Percentiles rank a stretch among this genome's conserved stretches.
Conservation (phyloP, 2,329 filamentous ascomycete genomes). For the Scedosporium aurantiacum region DNA sequence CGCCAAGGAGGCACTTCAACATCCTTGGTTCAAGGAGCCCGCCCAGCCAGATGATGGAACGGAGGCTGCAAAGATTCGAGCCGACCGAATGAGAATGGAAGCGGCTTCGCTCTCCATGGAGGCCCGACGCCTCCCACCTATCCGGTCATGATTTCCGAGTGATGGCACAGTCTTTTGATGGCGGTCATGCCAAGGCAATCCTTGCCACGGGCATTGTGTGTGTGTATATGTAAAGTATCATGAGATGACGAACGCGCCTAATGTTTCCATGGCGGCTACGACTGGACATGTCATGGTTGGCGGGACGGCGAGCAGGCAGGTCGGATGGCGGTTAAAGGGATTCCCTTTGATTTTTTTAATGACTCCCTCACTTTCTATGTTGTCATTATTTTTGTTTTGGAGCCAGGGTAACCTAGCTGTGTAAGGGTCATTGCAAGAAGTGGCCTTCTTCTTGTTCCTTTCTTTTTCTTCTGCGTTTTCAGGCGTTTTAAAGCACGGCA, state of each 20-base stretch:
- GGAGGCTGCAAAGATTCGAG: slow-evolving; percentile 53
- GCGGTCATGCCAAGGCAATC: neutral
- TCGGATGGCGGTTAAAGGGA: neutral
- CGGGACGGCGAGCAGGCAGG: neutral
- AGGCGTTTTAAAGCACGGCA: neutral
- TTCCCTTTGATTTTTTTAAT: neutral
- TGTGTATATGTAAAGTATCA: neutral
- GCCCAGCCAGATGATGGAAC: slow-evolving; percentile 55
- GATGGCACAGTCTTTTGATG: neutral
- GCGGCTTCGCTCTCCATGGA: slow-evolving; percentile 18
- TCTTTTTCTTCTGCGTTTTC: neutral
- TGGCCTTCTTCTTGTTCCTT: neutral
- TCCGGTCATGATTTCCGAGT: neutral
- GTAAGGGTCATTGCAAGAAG: neutral
- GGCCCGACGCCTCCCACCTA: slow-evolving; percentile 2
- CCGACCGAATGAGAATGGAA: slow-evolving; percentile 36
- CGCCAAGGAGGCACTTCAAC: slow-evolving; percentile 53
- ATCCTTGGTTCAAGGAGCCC: slow-evolving; percentile 57
- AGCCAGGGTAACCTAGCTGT: neutral
- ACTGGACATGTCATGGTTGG: neutral
- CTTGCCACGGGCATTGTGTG: neutral
- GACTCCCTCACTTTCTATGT: neutral
- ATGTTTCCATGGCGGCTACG: neutral
- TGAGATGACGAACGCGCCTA: neutral
- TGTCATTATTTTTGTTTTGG: neutral